Evolutionary conservation across 2,329 filamentous ascomycete species (phyloP), one percentile per base, ranked within the genome.

Genomic region (Xylariaceae sp.): DNA sequence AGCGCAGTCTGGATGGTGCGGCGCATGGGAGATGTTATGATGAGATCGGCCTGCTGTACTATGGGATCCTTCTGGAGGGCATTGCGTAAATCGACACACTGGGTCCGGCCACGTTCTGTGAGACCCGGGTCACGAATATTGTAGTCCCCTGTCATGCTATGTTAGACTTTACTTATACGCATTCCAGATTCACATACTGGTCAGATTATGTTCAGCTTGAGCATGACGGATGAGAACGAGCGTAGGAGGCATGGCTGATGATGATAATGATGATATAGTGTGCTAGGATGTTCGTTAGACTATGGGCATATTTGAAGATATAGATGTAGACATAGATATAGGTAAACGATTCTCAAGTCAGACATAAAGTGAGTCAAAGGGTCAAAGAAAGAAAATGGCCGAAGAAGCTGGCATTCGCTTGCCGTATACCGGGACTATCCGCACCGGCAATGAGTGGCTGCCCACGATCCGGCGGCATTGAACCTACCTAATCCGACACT

Each of bases 191-290:
- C 27, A 32, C 27, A 14, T 32, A 4, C 7, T 12, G 40, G 66
- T 59, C 12, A 68, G 65, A 48, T 81, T 81, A 61, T 81, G 77
- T n/a, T 71, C 59, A 7, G 73, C 77, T 66, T 97, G 88, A 14
- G 88, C 92, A 75, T 97, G 92, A 56, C 92, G 86, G 60, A 96
- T 84, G 60, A 97, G 74, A 55, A 97, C 86, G 48, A 96, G 57
- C 0, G 70, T 77, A 1, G 76, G 76, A 41, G 76, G 60, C 77
- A 80, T 80, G 17, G 27, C n/a, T n/a, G n/a, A n/a, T n/a, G n/a
- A n/a, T n/a, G n/a, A n/a, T n/a, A n/a, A n/a, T n/a, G n/a, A n/a
- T n/a, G n/a, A n/a, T n/a, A n/a, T n/a, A n/a, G n/a, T n/a, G n/a
- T n/a, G n/a, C n/a, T n/a, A n/a, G n/a, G n/a, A n/a, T n/a, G n/a